phyloP scores from a whole-genome alignment of 352 stramenopile genomes.

The Pythium angustatum region DNA sequence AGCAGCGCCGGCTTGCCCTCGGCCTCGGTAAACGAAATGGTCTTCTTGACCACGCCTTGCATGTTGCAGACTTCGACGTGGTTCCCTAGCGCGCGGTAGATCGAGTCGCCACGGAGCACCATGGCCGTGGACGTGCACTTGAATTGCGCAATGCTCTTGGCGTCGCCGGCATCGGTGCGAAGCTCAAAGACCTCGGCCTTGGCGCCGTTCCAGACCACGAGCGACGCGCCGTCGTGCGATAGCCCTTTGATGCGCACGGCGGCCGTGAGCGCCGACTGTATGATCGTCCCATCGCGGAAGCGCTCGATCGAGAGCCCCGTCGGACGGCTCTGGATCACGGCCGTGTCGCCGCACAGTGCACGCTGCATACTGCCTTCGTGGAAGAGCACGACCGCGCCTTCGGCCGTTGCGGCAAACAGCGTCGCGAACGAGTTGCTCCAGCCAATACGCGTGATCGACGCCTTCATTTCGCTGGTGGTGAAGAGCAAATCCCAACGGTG shows the following conservation, averaged over 20 bases:
- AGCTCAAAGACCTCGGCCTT: conserved; percentile 90
- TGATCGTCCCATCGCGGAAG: conserved; percentile 71
- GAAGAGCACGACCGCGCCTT: conserved; percentile 68
- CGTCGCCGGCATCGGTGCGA: conserved; percentile 22
- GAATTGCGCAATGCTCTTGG: conserved; percentile 64
- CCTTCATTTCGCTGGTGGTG: conserved; percentile 44
- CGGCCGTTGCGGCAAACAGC: conserved; percentile 70
- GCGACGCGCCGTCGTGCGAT: conserved; percentile 68
- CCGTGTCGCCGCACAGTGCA: conserved; percentile 73
- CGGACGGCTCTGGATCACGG: conserved; percentile 79
- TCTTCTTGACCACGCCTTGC: conserved; percentile 84
- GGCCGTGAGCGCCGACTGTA: conserved; percentile 61
- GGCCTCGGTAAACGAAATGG: conserved; percentile 88
- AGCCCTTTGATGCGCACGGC: conserved; percentile 84
- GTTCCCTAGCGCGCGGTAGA: conserved; percentile 85
- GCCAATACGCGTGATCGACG: conserved; percentile 50
- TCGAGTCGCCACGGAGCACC: conserved; percentile 81
- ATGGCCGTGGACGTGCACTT: conserved; percentile 73
- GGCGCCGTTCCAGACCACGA: conserved; percentile 86
- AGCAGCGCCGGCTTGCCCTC: conserved; percentile 85
- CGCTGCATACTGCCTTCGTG: conserved; percentile 89
- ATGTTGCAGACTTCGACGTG: conserved; percentile 90
- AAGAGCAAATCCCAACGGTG: conserved; percentile 78
- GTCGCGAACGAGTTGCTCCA: conserved; percentile 70
- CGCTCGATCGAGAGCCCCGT: conserved; percentile 76